A percentile compares a stretch with the other conserved stretches of the same genome.
Evolutionary conservation across 208 protist genomes (phyloP).

Genomic region (Novymonas esmeraldas): DNA sequence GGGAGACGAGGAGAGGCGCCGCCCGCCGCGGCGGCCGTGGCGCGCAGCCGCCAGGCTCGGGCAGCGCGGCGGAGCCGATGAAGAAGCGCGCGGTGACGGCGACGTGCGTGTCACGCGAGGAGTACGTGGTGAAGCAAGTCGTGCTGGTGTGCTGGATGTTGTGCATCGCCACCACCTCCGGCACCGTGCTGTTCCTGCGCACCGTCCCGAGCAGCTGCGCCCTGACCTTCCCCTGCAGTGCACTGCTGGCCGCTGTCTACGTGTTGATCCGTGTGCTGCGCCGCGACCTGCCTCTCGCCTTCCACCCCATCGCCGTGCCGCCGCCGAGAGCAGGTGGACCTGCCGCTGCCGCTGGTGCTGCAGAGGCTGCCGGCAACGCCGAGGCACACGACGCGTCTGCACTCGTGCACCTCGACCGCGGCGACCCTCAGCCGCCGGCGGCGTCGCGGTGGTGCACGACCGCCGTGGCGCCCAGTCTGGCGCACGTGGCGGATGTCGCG

Average conservation of each 20-base stretch:
- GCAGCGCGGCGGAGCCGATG: background rate
- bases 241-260: conserved; percentile 37
- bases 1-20: background rate
- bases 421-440: conserved; percentile 24
- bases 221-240: conserved; percentile 10
- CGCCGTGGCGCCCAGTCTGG: conserved; percentile 25
- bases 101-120: conserved; percentile 50
- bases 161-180: background rate
- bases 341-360: background rate
- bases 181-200: conserved; percentile 29
- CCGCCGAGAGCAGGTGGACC: background rate
- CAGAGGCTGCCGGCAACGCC: background rate
- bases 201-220: conserved; percentile 12
- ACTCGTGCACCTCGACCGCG: conserved; percentile 12
- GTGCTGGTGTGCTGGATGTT: conserved; percentile 43
- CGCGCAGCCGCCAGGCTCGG: background rate
- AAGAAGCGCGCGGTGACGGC: conserved; percentile 19
- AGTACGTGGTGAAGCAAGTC: conserved; percentile 72
- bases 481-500: conserved; percentile 26
- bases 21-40: background rate
- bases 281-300: conserved; percentile 12
- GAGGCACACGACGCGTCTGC: background rate
- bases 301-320: background rate
- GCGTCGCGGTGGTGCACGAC: conserved; percentile 36
- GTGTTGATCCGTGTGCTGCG: conserved; percentile 15